A percentile compares a stretch with the other conserved stretches of the same genome.
Evolutionary conservation across 1,284 basidiomycete genomes (phyloP).

Genomic region (Leucoagaricus sp.): DNA sequence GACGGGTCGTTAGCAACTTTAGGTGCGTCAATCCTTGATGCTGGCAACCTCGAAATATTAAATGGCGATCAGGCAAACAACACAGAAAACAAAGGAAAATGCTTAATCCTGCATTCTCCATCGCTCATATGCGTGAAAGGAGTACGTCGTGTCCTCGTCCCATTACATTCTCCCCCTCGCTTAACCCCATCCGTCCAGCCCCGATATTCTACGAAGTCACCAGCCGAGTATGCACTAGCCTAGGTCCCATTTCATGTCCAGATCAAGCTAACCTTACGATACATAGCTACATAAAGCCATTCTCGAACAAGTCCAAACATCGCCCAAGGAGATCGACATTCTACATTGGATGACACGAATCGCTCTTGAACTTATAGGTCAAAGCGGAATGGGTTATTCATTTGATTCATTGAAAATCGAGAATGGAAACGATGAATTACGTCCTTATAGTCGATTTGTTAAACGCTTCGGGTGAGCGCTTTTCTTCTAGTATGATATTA

Average conservation of each 20-base stretch:
- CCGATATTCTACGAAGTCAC: conserved; percentile 19
- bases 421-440: conserved; percentile 3
- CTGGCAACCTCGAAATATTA: neutral
- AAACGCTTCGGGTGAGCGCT: conserved; percentile 30
- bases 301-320: neutral
- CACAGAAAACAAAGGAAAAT: conserved; percentile 48
- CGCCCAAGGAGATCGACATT: conserved; percentile 26
- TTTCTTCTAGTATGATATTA: neutral
- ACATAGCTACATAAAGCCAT: conserved; percentile 32
- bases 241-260: too few relatives aligned
- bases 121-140: conserved; percentile 41
- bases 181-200: neutral
- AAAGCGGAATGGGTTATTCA: conserved; percentile 33
- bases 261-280: neutral
- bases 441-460: conserved; percentile 26
- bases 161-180: neutral
- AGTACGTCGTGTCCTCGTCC: conserved; percentile 15
- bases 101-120: conserved; percentile 49
- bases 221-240: conserved; percentile 7
- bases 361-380: conserved; percentile 32
- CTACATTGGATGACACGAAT: conserved; percentile 31
- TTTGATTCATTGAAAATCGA: conserved; percentile 31
- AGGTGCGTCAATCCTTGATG: conserved; percentile 23
- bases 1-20: conserved; percentile 37
- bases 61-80: conserved; percentile 32